Conservation (phyloP, 2,329 filamentous ascomycete species). For the Sclerotinia nivalis region DNA sequence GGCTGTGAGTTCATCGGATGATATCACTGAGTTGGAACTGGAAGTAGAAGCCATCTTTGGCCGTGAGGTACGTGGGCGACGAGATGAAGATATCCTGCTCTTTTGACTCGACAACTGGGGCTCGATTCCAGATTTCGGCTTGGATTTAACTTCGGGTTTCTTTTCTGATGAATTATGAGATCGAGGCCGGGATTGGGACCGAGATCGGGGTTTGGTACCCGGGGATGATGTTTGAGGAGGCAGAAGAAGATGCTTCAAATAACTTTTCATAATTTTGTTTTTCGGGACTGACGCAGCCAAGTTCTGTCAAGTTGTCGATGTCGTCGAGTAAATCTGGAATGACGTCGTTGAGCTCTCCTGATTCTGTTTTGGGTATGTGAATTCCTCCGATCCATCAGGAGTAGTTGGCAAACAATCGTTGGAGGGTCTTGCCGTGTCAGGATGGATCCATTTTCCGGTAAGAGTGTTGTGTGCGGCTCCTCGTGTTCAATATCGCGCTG, state of each 20-base stretch:
- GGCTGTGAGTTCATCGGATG: slow-evolving; percentile 18
- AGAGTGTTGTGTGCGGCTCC: not conserved
- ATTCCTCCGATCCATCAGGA: slow-evolving; percentile 14
- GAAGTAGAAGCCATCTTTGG: not conserved
- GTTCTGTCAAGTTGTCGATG: not conserved
- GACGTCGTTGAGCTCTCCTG: slow-evolving; percentile 1
- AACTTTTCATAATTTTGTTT: slow-evolving; percentile 17
- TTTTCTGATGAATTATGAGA: not conserved
- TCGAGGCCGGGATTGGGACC: not conserved
- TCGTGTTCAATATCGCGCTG: not conserved
- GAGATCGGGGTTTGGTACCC: not conserved
- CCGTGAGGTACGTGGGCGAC: not conserved
- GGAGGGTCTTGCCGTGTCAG: slow-evolving; percentile 16
- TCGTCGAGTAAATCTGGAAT: not conserved
- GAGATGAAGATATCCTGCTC: not conserved
- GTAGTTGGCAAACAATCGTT: not conserved
- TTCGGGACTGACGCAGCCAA: not conserved
- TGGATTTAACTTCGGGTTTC: not conserved
- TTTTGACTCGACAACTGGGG: not conserved
- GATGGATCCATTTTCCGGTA: slow-evolving; percentile 15
- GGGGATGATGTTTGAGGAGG: not conserved
- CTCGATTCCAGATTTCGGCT: slow-evolving; percentile 7
- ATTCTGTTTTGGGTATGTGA: not conserved
- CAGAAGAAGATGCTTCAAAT: slow-evolving; percentile 19
- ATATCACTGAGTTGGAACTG: not conserved